Evolutionary conservation across 2,329 filamentous ascomycete genomes (phyloP), one percentile per base, ranked within the genome.

Genomic region (Orbilia brochopaga): DNA sequence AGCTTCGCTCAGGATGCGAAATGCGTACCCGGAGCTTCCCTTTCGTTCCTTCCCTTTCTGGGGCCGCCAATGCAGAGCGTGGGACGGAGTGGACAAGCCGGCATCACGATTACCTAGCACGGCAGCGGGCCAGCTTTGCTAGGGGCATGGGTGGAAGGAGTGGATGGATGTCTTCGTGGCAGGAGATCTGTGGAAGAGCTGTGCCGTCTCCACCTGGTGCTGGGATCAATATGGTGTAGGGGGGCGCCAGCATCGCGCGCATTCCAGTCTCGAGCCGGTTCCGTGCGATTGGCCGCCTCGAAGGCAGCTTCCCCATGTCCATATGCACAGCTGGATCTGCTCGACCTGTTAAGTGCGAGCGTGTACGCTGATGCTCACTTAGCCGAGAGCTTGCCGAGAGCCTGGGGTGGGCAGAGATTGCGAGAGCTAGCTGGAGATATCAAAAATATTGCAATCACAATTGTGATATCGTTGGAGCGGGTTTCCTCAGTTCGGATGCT

Each of bases 171-270:
- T 32, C 27, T 32, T 32, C 27, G 27, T 32, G 27, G 27, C 27
- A 32, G 27, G 27, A 32, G 27, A 32, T 32, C 27, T 32, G 27
- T 32, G 27, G 27, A 69, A 52, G 40, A 35, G 15, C 21, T 24
- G 50, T 44, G 23, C 51, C 27, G 44, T 62, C 58, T 54, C 58
- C 58, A 62, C 58, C 44, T 48, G 17, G 5, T 19, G 44, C 44
- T 21, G 17, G 44, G 44, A 48, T 48, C 17, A 48, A 19, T 5
- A 17, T 21, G 7, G 27, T 19, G 44, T 42, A 42, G 11, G 44
- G 17, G 19, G 15, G 44, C n/a, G n/a, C 44, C 44, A 48, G 19
- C 44, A 48, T 21, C 44, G 44, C 44, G 44, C 44, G 44, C 44
- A 48, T 48, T 48, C 44, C 44, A 48, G 8, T 21, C n/a, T n/a